Percentiles rank a stretch among this genome's conserved stretches.
Evolutionary conservation across 306 rosid species (phyloP).

Genomic region (Ziziphus jujuba): DNA sequence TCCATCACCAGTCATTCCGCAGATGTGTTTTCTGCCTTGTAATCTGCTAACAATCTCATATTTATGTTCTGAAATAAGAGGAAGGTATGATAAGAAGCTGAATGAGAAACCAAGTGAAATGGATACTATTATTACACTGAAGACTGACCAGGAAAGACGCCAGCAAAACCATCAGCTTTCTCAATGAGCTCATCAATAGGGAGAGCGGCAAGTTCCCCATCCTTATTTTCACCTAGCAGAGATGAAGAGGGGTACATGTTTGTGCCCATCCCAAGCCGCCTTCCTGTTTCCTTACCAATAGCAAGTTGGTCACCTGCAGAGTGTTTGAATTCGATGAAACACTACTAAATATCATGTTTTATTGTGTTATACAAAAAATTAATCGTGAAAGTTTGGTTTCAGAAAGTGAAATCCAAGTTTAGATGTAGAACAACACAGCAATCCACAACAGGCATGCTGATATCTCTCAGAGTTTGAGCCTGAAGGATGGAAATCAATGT

Average conservation of each 20-base stretch:
- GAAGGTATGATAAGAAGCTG: constrained; percentile 6
- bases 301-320: constrained; percentile 73
- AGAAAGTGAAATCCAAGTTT: too few species aligned
- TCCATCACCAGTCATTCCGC: constrained; percentile 89
- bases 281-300: constrained; percentile 76
- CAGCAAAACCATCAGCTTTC: constrained; percentile 81
- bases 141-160: constrained; percentile 73
- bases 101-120: not conserved
- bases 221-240: constrained; percentile 54
- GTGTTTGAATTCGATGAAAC: not conserved
- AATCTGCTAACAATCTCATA: constrained; percentile 74
- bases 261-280: constrained; percentile 80
- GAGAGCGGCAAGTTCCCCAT: constrained; percentile 36
- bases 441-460: too few species aligned
- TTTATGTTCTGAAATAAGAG: constrained; percentile 54
- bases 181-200: constrained; percentile 75
- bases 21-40: constrained; percentile 69
- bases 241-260: constrained; percentile 85
- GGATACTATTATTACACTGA: not conserved
- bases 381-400: too few species aligned
- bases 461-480: too few species aligned
- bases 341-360: not conserved
- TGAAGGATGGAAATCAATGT: too few species aligned
- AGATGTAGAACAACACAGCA: too few species aligned
- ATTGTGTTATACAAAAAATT: not conserved